Evolutionary conservation across 768 basidiomycete species (phyloP), one percentile per base, ranked within the genome.

Genomic region (Lentinula detonsa): DNA sequence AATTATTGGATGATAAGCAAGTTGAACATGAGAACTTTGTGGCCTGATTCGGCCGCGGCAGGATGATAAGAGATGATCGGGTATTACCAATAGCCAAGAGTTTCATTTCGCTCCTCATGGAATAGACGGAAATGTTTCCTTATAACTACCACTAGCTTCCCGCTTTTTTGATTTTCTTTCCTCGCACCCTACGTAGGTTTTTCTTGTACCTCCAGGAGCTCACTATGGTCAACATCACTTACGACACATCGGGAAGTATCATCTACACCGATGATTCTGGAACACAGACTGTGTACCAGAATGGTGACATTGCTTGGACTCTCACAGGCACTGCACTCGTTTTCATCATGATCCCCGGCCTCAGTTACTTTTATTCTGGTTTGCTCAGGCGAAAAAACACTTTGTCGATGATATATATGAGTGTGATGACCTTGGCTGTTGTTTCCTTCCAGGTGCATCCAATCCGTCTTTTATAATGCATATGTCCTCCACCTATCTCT

Each of bases 311-410:
- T 31, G 77, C 74, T 15, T 83, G 78, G 88, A 76, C 85, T 45
- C 75, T 95, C 58, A 72, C 83, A 3, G 84, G 85, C 31, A 93
- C 84, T 16, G 94, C 92, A 31, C 79, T 94, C 63, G 92, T 93
- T 40, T 93, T 82, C 80, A 77, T 92, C 64, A 92, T 93, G 90
- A 84, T 91, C 69, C 89, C 88, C 9, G 90, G 89, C 52, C 86
- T 95, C 51, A 90, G 92, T 50, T 91, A 84, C 74, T 93, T 92
- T 76, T 97, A 96, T 73, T 90, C 93, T 13, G 96, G 93, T 64
- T 83, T 99, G 35, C 81, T 97, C 35, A 78, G 96, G 53, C 78
- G 96, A 62, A 98, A 98, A 75, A 97, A 97, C 66, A 95, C 96
- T 0, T 79, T 98, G 18, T 90, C 87, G 43, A 91, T 95, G 86